These are phyloP conservation scores for Mallotus repandus DNA, from an alignment of 441 rosid genomes.

Conservation along the genomic window DNA sequence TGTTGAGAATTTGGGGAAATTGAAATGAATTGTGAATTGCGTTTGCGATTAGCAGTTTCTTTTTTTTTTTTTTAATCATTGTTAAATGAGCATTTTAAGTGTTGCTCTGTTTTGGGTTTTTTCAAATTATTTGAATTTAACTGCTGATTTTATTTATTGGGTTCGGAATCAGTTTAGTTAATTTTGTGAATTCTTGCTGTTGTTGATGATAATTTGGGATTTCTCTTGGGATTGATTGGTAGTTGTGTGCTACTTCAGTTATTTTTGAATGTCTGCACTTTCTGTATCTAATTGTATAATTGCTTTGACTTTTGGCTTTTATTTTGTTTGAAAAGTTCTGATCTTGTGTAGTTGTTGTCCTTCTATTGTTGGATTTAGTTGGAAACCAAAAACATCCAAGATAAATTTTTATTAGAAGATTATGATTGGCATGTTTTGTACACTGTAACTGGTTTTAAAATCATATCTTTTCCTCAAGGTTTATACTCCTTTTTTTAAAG, in stretches of 20 bases:
- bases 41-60: neutral
- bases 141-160: neutral
- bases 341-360: neutral
- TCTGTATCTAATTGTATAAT: neutral
- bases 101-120: neutral
- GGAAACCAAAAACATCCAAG: too few relatives aligned
- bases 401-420: too few relatives aligned
- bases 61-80: neutral
- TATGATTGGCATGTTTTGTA: neutral
- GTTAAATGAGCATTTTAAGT: neutral
- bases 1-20: too few relatives aligned
- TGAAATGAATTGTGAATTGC: conserved; percentile 6
- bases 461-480: neutral
- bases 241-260: neutral
- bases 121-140: neutral
- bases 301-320: neutral
- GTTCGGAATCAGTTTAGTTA: neutral
- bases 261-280: neutral
- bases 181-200: neutral
- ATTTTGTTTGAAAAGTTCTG: neutral
- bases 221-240: neutral
- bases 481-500: neutral
- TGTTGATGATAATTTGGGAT: neutral
- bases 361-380: neutral
- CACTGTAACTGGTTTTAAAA: neutral